phyloP scores from a whole-genome alignment of 2,329 filamentous ascomycete genomes.

The Mycogone perniciosa region DNA sequence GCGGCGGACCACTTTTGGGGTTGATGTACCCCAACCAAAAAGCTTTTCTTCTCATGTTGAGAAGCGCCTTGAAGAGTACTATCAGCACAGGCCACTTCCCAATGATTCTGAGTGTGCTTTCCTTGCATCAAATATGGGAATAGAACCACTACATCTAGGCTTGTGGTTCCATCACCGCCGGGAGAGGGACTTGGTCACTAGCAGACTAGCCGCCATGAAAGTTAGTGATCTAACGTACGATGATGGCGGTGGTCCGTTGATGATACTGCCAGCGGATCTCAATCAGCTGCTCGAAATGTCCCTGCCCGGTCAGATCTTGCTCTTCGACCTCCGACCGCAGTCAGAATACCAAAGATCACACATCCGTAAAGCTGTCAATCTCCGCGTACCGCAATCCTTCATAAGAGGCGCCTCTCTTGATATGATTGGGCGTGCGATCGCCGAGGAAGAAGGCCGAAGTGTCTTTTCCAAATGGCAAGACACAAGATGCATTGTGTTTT shows the following conservation, averaged over 20 bases:
- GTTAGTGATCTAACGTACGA: conserved; percentile 31
- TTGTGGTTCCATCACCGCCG: conserved; percentile 52
- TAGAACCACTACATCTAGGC: conserved; percentile 45
- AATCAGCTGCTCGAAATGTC: conserved; percentile 46
- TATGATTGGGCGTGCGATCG: conserved; percentile 44
- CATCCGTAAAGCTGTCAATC: conserved; percentile 45
- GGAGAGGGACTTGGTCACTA: conserved; percentile 40
- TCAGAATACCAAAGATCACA: conserved; percentile 45
- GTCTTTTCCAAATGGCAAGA: conserved; percentile 42
- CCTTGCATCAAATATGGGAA: conserved; percentile 47
- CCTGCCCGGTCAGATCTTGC: conserved; percentile 36
- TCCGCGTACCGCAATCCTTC: conserved; percentile 45
- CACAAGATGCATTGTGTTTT: conserved; percentile 46
- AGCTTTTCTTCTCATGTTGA: conserved; percentile 44
- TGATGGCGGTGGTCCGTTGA: conserved; percentile 31
- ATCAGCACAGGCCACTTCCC: conserved; percentile 40
- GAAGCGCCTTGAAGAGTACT: conserved; percentile 47
- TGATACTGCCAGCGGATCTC: conserved; percentile 48
- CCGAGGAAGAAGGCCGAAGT: conserved; percentile 41
- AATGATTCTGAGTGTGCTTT: conserved; percentile 46
- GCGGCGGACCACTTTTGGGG: conserved; percentile 33
- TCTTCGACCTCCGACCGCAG: conserved; percentile 45
- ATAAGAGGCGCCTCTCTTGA: conserved; percentile 42
- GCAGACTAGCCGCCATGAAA: conserved; percentile 39
- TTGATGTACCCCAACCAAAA: conserved; percentile 37